Evolutionary conservation across 306 rosid species (phyloP), one percentile per base, ranked within the genome.

Genomic region (Casuarina glauca): DNA sequence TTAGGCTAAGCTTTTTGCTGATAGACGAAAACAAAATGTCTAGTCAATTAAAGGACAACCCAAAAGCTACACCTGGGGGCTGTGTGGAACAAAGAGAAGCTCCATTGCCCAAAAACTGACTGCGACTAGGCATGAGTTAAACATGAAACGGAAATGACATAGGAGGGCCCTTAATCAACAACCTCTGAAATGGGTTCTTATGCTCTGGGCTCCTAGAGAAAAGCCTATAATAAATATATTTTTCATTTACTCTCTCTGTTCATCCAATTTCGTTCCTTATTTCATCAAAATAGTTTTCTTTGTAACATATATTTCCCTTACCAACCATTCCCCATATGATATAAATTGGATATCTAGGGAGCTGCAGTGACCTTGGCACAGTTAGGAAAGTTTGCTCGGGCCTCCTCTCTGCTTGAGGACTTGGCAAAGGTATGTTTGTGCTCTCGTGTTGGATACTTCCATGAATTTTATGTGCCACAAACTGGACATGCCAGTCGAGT

Each of bases 291-390:
- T 70, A 68, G 64, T 4, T 36, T 62, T 26, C 51, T 42, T 58
- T 26, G 12, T 70, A 10, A 58, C 9, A 71, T 78, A 48, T 71
- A 42, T 19, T 66, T 41, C n/a, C 48, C 63, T 32, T 44, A 20
- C 48, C 49, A 54, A 54, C 68, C 74, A 36, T 78, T 64, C 32
- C n/a, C n/a, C 74, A 69, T 70, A 75, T 67, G 81, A 68, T 76
- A 80, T 79, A 72, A 75, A 50, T 75, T 79, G 77, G 58, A 64
- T 83, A 80, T 84, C 78, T 86, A 94, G 98, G 98, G 97, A 72
- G 97, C 97, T 88, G 97, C 98, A 38, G 97, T 92, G 73, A 89
- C 93, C 74, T 89, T 80, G 72, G 91, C 92, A 55, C 93, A 94
- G 83, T 93, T 90, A 42, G 95, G 97, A 82, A 94, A 92, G 41